These are phyloP conservation scores for Clavulina sp. DNA, from an alignment of 768 basidiomycete species.

Conservation along the genomic window DNA sequence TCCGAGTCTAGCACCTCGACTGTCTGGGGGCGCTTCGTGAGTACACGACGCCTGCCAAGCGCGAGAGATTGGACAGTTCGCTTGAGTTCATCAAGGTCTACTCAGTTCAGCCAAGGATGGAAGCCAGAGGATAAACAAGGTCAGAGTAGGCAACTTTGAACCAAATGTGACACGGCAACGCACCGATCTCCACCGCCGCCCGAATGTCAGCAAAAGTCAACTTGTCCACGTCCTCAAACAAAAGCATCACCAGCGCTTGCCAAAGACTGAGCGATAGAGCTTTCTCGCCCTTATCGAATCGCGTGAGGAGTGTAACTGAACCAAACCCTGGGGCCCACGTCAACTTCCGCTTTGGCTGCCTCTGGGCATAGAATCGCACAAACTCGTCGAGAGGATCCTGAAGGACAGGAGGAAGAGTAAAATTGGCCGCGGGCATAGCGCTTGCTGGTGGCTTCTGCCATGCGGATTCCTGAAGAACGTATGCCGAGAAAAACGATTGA, in stretches of 20 bases:
- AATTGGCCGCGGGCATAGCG: slow-evolving; percentile 19
- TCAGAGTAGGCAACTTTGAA: neutral
- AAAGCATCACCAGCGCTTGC: slow-evolving; percentile 69
- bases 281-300: slow-evolving; percentile 53
- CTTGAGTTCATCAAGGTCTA: slow-evolving; percentile 57
- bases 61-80: slow-evolving; percentile 85
- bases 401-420: slow-evolving; percentile 50
- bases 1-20: slow-evolving; percentile 64
- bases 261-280: slow-evolving; percentile 84
- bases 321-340: slow-evolving; percentile 81
- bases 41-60: slow-evolving; percentile 74
- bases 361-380: slow-evolving; percentile 51
- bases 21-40: slow-evolving; percentile 62
- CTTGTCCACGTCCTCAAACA: slow-evolving; percentile 44
- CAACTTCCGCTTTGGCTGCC: slow-evolving; percentile 59
- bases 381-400: slow-evolving; percentile 48
- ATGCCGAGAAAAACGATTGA: slow-evolving; percentile 38
- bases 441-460: too few relatives aligned
- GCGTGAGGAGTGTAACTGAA: slow-evolving; percentile 54
- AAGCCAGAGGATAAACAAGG: neutral
- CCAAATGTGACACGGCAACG: slow-evolving; percentile 16
- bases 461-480: slow-evolving; percentile 73
- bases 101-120: neutral
- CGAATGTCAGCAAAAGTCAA: slow-evolving; percentile 51
- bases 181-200: slow-evolving; percentile 54